These are phyloP conservation scores for Amanita subjunquillea DNA, from an alignment of 768 basidiomycete genomes.

Conservation along the genomic window DNA sequence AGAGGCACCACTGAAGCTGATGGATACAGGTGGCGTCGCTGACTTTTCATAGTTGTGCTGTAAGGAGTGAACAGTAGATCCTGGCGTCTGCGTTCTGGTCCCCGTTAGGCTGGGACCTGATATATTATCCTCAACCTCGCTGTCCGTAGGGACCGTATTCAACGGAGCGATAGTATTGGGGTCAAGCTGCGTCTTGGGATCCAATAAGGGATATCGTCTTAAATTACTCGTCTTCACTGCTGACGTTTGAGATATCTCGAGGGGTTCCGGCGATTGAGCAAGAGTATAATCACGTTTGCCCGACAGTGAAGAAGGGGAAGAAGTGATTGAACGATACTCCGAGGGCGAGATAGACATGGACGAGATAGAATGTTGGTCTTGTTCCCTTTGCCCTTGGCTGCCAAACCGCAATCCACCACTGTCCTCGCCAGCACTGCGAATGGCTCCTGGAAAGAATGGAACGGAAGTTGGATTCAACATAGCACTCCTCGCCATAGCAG, in stretches of 20 bases:
- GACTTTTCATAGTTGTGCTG: slow-evolving; percentile 26
- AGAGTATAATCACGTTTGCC: slow-evolving; percentile 23
- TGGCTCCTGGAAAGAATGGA: slow-evolving; percentile 73
- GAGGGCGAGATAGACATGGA: slow-evolving; percentile 50
- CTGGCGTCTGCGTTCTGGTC: slow-evolving; percentile 11
- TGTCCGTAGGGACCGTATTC: slow-evolving; percentile 42
- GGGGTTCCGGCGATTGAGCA: slow-evolving; percentile 24
- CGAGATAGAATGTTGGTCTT: slow-evolving; percentile 42
- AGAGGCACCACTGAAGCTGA: slow-evolving; percentile 25
- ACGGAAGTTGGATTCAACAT: slow-evolving; percentile 74
- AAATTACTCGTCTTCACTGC: slow-evolving; percentile 36
- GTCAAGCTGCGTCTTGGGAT: slow-evolving; percentile 32
- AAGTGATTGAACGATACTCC: slow-evolving; percentile 57
- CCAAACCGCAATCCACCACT: slow-evolving; percentile 32
- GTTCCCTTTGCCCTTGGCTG: slow-evolving; percentile 35
- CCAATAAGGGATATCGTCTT: slow-evolving; percentile 28
- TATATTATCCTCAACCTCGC: slow-evolving; percentile 32
- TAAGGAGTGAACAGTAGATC: slow-evolving; percentile 27
- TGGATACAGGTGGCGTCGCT: slow-evolving; percentile 36
- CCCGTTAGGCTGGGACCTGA: slow-evolving; percentile 17
- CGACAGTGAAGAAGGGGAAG: slow-evolving; percentile 57
- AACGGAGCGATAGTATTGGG: slow-evolving; percentile 37
- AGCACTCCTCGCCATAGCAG: slow-evolving; percentile 63
- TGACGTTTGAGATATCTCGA: slow-evolving; percentile 32
- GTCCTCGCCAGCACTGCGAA: slow-evolving; percentile 50